These are phyloP conservation scores for Mesembryanthemum crystallinum DNA, from an alignment of 148 eudicot species.

Conservation along the genomic window DNA sequence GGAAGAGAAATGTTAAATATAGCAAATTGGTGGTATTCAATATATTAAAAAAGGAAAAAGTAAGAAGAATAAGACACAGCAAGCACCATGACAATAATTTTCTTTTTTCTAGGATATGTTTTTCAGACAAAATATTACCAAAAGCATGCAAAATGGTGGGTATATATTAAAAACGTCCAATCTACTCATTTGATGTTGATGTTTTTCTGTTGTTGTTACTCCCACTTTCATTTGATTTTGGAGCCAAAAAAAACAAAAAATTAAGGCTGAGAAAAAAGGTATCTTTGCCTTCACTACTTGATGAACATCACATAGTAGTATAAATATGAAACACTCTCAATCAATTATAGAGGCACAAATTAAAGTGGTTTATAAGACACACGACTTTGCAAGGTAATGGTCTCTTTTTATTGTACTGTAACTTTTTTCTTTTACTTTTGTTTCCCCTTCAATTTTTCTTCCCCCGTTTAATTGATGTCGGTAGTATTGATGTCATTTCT, in stretches of 20 bases:
- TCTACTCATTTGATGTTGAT: background rate
- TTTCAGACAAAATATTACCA: background rate
- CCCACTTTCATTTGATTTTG: slow-evolving; percentile 16
- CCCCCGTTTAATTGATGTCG: no score
- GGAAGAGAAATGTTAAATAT: no score
- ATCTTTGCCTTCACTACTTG: background rate
- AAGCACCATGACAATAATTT: slow-evolving; percentile 19
- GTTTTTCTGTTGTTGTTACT: slow-evolving; percentile 4
- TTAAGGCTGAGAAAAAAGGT: slow-evolving; percentile 17
- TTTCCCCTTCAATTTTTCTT: background rate
- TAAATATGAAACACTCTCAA: background rate
- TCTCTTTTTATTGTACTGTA: background rate
- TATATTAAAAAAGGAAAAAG: no score
- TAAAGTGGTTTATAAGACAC: background rate
- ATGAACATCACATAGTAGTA: background rate
- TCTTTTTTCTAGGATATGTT: slow-evolving; percentile 8
- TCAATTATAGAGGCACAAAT: slow-evolving; percentile 13
- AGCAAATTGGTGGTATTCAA: no score
- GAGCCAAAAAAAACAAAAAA: background rate
- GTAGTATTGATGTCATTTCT: no score
- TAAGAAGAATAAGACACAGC: slow-evolving; percentile 8
- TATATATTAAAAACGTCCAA: background rate
- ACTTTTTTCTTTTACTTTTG: background rate
- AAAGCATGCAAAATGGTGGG: background rate
- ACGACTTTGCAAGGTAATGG: slow-evolving; percentile 8